These are phyloP conservation scores for Adansonia gregorii DNA, from an alignment of 441 rosid genomes.

Conservation along the genomic window DNA sequence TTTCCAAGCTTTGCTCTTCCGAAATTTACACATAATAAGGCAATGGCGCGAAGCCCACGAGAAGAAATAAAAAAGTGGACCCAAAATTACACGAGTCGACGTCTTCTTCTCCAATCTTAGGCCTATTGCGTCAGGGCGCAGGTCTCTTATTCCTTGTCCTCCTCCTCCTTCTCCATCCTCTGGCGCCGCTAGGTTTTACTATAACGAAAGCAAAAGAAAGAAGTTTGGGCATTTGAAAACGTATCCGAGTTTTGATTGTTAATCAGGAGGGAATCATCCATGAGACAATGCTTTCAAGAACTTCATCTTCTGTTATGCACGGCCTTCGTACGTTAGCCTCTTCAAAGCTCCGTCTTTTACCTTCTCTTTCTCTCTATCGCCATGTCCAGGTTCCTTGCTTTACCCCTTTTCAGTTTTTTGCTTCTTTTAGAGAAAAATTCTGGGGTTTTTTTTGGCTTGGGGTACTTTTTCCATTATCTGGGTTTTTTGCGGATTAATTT, in stretches of 20 bases:
- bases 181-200: background rate
- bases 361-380: slow-evolving; percentile 26
- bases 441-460: background rate
- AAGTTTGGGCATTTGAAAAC: background rate
- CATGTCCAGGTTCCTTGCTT: slow-evolving; percentile 55
- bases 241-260: background rate
- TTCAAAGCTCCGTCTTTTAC: slow-evolving; percentile 3
- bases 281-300: slow-evolving; percentile 53
- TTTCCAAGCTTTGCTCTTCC: background rate
- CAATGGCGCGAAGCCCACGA: background rate
- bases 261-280: slow-evolving; percentile 29
- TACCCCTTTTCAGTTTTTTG: background rate
- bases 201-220: background rate
- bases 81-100: background rate
- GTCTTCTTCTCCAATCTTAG: background rate
- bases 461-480: background rate
- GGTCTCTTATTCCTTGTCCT: background rate
- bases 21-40: background rate
- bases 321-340: slow-evolving; percentile 34
- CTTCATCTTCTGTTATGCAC: slow-evolving; percentile 12
- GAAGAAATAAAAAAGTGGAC: background rate
- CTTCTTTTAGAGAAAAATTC: background rate
- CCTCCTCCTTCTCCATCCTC: background rate
- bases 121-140: background rate
- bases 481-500: background rate